Evolutionary conservation across 192 early-diverging fungal genomes (phyloP).

Genomic region (Helicostylum pulchrum): DNA sequence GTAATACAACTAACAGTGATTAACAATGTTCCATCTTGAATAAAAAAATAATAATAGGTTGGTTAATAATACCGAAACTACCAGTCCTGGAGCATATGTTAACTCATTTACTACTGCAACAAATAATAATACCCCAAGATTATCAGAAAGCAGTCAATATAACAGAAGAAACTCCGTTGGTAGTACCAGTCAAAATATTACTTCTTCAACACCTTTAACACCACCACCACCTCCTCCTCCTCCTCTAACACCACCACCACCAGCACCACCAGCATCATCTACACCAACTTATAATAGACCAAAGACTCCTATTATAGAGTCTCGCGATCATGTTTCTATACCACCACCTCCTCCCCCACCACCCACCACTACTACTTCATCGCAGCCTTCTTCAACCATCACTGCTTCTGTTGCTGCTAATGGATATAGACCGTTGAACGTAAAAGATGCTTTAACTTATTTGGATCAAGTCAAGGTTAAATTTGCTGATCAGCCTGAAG

Average conservation of each 20-base stretch:
- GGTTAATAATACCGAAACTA: neutral
- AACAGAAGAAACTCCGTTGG: neutral
- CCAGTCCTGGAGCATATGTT: neutral
- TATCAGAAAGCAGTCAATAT: neutral
- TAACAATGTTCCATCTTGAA: neutral
- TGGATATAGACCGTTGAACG: constrained; percentile 65
- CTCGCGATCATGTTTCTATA: neutral
- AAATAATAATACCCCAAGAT: neutral
- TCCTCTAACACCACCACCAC: neutral
- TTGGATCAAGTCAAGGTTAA: constrained; percentile 93
- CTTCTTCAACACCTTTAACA: neutral
- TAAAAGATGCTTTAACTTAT: constrained; percentile 92
- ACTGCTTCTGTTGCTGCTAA: neutral
- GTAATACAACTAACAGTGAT: neutral
- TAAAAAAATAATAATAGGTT: neutral
- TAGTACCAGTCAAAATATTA: neutral
- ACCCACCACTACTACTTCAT: neutral
- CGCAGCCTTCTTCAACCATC: neutral
- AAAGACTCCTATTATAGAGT: neutral
- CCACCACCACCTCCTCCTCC: neutral
- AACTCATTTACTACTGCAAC: neutral
- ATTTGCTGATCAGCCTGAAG: constrained; percentile 88
- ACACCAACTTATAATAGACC: neutral
- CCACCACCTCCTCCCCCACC: neutral
- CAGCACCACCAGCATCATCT: neutral